A percentile compares a stretch with the other conserved stretches of the same genome.
Conservation (phyloP, 2,329 filamentous ascomycete species). For the Claviceps sp. region DNA sequence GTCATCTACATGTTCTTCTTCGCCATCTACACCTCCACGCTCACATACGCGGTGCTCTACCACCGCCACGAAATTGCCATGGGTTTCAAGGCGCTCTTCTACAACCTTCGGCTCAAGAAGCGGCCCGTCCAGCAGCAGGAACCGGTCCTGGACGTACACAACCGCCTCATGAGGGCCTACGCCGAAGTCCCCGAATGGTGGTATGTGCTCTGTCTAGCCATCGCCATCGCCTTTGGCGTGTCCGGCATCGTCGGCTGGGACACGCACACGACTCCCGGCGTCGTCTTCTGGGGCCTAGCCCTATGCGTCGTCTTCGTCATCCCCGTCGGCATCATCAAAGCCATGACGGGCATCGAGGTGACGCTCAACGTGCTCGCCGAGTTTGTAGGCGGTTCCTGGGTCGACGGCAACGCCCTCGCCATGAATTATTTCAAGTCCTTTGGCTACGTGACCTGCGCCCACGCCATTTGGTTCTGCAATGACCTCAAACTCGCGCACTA, state of each 20-base stretch:
- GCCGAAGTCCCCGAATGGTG: constrained; percentile 40
- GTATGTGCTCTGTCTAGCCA: constrained; percentile 30
- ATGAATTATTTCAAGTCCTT: constrained; percentile 44
- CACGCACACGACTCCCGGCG: constrained; percentile 36
- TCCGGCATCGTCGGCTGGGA: constrained; percentile 34
- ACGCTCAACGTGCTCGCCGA: constrained; percentile 40
- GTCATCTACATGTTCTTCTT: constrained; percentile 43
- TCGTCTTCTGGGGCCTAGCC: constrained; percentile 36
- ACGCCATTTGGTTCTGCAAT: constrained; percentile 37
- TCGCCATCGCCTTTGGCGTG: constrained; percentile 32
- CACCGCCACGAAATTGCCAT: constrained; percentile 37
- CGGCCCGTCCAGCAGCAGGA: constrained; percentile 15
- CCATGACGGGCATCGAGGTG: constrained; percentile 39
- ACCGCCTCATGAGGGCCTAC: constrained; percentile 33
- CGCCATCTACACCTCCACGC: constrained; percentile 36
- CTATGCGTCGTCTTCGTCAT: constrained; percentile 38
- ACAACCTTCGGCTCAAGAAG: constrained; percentile 30
- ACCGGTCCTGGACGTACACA: constrained; percentile 32
- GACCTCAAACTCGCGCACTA: constrained; percentile 39
- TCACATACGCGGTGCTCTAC: constrained; percentile 37
- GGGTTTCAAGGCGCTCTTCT: constrained; percentile 33
- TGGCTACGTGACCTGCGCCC: constrained; percentile 34
- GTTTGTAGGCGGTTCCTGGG: constrained; percentile 37
- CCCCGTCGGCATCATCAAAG: constrained; percentile 38
- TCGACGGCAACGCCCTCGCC: constrained; percentile 35